phyloP scores from a whole-genome alignment of 1,284 basidiomycete genomes.

The Malassezia slooffiae region DNA sequence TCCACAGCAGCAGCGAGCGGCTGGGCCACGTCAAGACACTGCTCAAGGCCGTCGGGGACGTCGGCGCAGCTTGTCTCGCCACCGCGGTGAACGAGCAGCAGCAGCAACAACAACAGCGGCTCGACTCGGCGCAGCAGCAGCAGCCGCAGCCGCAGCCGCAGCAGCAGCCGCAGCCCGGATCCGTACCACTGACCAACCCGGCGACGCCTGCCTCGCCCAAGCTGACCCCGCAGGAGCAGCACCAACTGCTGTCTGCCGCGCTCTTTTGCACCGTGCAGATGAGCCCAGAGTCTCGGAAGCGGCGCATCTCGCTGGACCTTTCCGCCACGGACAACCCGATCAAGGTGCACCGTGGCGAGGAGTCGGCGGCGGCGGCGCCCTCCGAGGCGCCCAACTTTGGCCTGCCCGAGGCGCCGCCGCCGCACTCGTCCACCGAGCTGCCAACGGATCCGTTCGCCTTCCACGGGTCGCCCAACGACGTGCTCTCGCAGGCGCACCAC shows the following conservation, averaged over 20 bases:
- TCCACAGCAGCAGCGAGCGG: conserved; percentile 14
- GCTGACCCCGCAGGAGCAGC: conserved; percentile 1
- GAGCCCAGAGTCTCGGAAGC: background rate
- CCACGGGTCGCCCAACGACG: too few species aligned
- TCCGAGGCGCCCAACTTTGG: background rate
- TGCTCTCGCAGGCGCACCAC: too few species aligned
- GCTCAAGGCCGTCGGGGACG: conserved; percentile 15
- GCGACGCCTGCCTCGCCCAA: background rate
- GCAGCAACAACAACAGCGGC: conserved; percentile 6
- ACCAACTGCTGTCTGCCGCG: conserved; percentile 1
- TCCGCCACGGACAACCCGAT: too few species aligned
- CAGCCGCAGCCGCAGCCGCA: background rate
- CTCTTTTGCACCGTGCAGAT: conserved; percentile 1
- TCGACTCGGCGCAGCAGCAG: too few species aligned
- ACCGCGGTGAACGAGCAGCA: conserved; percentile 8
- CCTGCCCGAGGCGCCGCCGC: background rate
- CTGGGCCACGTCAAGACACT: conserved; percentile 14
- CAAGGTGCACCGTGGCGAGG: too few species aligned
- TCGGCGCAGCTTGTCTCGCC: conserved; percentile 13
- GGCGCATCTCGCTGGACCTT: background rate
- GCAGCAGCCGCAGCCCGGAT: too few species aligned
- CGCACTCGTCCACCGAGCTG: too few species aligned
- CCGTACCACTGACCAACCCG: too few species aligned
- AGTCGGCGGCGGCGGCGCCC: too few species aligned
- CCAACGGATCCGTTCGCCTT: too few species aligned